Conservation (phyloP, 2,329 filamentous ascomycete species). For the Fusarium clavum region DNA sequence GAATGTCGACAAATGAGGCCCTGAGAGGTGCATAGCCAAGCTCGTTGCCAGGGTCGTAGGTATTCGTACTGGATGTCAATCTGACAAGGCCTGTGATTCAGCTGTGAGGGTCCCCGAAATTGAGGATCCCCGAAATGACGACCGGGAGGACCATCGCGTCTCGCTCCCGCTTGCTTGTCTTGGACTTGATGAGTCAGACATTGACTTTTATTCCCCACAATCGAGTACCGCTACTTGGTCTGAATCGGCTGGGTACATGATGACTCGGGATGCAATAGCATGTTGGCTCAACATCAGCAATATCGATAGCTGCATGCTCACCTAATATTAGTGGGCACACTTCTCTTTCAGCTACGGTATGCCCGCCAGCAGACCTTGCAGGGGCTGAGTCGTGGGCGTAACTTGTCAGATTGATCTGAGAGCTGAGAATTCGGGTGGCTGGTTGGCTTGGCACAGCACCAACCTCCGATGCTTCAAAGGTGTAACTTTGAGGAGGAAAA, state of each 20-base stretch:
- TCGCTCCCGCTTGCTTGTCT: not conserved
- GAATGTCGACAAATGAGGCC: conserved; percentile 3
- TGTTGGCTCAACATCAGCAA: not conserved
- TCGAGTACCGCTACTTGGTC: not conserved
- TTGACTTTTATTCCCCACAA: not conserved
- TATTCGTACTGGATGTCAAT: not conserved
- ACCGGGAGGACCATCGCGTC: not conserved
- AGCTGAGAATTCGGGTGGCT: conserved; percentile 5
- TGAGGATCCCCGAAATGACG: not conserved
- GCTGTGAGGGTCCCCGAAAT: not conserved
- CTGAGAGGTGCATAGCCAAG: not conserved
- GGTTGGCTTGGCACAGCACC: not conserved
- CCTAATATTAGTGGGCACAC: not conserved
- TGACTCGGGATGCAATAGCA: no score
- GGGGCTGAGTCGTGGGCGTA: not conserved
- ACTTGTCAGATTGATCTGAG: not conserved
- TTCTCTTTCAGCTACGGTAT: not conserved
- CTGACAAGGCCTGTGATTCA: not conserved
- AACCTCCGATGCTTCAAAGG: no score
- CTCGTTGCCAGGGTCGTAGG: not conserved
- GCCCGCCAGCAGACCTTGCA: not conserved
- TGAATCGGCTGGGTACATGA: not conserved
- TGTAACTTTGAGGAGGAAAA: no score
- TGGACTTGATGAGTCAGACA: not conserved
- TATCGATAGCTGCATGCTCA: not conserved